Evolutionary conservation across 129 eudicot genomes (phyloP).

Genomic region (Dittrichia graveolens): DNA sequence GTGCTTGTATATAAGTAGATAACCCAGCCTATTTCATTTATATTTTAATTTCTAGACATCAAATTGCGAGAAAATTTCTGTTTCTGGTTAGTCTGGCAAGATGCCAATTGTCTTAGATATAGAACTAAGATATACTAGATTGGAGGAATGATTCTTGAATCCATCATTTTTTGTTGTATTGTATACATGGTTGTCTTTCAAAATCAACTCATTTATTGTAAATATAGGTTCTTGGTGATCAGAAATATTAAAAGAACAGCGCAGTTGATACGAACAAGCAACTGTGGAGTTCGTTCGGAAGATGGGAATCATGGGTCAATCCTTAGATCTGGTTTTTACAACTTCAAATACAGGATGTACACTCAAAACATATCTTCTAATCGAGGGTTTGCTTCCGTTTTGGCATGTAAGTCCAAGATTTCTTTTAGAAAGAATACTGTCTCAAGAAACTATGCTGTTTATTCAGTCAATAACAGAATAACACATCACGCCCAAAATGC

Average conservation of each 20-base stretch:
- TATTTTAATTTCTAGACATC: neutral
- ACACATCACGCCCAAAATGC: conserved; percentile 65
- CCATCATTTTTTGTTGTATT: neutral
- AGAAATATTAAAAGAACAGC: conserved; percentile 49
- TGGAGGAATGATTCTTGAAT: neutral
- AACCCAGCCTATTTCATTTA: neutral
- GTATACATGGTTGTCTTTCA: neutral
- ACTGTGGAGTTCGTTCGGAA: conserved; percentile 37
- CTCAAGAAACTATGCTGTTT: conserved; percentile 40
- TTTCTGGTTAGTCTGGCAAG: neutral
- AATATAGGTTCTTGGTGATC: conserved; percentile 52
- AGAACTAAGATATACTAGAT: neutral
- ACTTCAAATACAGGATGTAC: conserved; percentile 44
- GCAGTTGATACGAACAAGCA: conserved; percentile 35
- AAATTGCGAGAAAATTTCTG: neutral
- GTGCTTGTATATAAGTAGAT: neutral
- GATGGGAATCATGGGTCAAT: conserved; percentile 39
- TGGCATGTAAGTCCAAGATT: conserved; percentile 33
- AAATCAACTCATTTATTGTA: conserved; percentile 3
- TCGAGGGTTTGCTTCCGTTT: conserved; percentile 33
- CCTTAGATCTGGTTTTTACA: conserved; percentile 35
- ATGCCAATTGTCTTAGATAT: neutral
- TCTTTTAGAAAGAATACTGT: conserved; percentile 28
- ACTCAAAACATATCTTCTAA: conserved; percentile 33
- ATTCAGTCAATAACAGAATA: conserved; percentile 46